phyloP scores from a whole-genome alignment of 2,329 filamentous ascomycete genomes.

The Talaromyces funiculosus region DNA sequence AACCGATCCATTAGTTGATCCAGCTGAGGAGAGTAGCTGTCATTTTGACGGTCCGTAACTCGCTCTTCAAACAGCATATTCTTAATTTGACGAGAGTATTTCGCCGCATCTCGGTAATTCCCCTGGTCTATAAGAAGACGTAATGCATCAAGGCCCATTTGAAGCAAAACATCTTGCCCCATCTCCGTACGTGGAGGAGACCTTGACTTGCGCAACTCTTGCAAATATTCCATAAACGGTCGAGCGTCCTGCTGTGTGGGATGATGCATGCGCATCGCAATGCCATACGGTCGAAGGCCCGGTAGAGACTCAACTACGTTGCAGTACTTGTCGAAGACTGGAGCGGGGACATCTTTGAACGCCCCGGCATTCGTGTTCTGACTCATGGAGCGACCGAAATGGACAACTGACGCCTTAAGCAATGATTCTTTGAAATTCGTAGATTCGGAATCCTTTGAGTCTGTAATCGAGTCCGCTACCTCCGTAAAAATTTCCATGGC shows the following conservation, averaged over 20 bases:
- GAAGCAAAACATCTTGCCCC: conserved; percentile 27
- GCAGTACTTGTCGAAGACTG: conserved; percentile 31
- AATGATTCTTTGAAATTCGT: conserved; percentile 12
- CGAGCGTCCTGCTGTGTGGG: conserved; percentile 30
- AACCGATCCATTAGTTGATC: conserved; percentile 23
- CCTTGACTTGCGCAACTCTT: conserved; percentile 16
- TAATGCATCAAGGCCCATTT: conserved; percentile 34
- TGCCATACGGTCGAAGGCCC: conserved; percentile 21
- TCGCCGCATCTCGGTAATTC: conserved; percentile 24
- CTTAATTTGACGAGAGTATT: conserved; percentile 28
- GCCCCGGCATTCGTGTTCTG: conserved; percentile 19
- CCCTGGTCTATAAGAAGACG: conserved; percentile 31
- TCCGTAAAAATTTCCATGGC: conserved; percentile 26
- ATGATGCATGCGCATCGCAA: conserved; percentile 33
- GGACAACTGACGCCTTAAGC: conserved; percentile 22
- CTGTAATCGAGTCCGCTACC: not conserved
- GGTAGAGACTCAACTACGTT: conserved; percentile 21
- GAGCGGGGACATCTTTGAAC: conserved; percentile 21
- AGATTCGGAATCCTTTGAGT: not conserved
- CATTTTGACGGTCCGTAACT: conserved; percentile 13
- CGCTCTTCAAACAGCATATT: conserved; percentile 24
- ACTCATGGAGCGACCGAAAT: conserved; percentile 24
- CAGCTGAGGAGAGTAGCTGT: conserved; percentile 19
- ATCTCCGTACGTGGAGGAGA: not conserved
- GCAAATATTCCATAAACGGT: conserved; percentile 27